Evolutionary conservation across 345 rosid species (phyloP).

Genomic region (Isatis tinctoria): DNA sequence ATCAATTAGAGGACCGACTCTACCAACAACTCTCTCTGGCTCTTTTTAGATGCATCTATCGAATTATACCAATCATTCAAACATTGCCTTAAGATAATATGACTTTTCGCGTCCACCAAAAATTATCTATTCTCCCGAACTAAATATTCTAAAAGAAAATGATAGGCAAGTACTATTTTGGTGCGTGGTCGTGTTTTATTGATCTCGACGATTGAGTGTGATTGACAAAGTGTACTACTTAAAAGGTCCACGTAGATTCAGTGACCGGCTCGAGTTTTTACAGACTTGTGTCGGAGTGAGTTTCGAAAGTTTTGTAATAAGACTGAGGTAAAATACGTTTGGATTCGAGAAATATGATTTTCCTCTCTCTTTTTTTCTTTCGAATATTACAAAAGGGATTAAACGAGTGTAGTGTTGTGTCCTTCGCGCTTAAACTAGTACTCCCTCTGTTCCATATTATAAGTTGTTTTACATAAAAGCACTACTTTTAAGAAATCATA

Average conservation of each 20-base stretch:
- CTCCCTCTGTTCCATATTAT: too few relatives aligned
- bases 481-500: too few relatives aligned
- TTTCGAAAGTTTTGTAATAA: background rate
- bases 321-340: background rate
- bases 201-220: background rate
- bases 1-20: constrained; percentile 20
- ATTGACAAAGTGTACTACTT: background rate
- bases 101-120: constrained; percentile 30
- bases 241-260: constrained; percentile 7
- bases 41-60: constrained; percentile 28
- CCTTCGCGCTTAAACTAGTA: background rate
- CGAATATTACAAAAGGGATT: background rate
- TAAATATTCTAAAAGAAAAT: background rate
- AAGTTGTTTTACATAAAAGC: too few relatives aligned
- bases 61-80: constrained; percentile 13
- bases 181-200: constrained; percentile 11
- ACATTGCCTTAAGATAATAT: constrained; percentile 14
- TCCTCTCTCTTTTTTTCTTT: background rate
- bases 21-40: constrained; percentile 18
- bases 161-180: background rate
- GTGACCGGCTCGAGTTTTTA: background rate
- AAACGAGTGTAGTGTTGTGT: background rate
- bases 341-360: background rate
- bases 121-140: background rate
- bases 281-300: background rate